Evolutionary conservation across 768 basidiomycete species (phyloP), one percentile per base, ranked within the genome.

Genomic region (Tulasnella sp.): DNA sequence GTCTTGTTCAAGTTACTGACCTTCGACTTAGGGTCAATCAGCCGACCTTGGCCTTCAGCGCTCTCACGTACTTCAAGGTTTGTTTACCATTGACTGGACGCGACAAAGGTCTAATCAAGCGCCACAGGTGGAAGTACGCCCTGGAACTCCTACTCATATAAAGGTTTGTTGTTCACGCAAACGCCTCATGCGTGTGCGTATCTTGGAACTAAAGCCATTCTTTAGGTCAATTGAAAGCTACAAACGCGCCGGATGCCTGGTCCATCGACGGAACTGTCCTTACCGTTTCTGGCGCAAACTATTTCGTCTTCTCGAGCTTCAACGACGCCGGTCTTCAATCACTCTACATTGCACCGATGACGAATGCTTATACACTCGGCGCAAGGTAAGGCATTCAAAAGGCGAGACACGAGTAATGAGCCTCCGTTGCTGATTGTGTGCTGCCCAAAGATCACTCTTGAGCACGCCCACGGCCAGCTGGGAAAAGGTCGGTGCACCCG

Each of bases 331-430:
- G 42, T 48, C 73, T 74, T 48, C 73, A 74, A 74, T 74, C 73
- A 27, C 73, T 74, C 73, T 74, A 74, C 73, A 74, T 74, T 34
- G 73, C 73, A n/a, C 73, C 73, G 19, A 74, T 74, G 73, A 74
- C 40, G 24, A 74, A 74, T 74, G 73, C 73, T 74, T 74, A 74
- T 38, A 74, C 73, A 8, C 46, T 74, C 27, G 73, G 73, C 16
- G 40, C 73, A 6, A 74, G 73, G 73, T 74, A 74, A 34, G 46
- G 0, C 73, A 16, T 7, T 34, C 27, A 16, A 68, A 14, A 38
- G 21, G n/a, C 21, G 7, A 3, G 40, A 12, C 46, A 1, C 5
- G 40, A 1, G 16, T 19, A 6, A 48, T 38, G 31, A 74, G 14
- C 73, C 3, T 34, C 14, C 10, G 21, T 73, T 19, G 27, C 19